Percentiles rank a stretch among this genome's conserved stretches.
Conservation (phyloP, 345 rosid species). For the Salix viminalis region DNA sequence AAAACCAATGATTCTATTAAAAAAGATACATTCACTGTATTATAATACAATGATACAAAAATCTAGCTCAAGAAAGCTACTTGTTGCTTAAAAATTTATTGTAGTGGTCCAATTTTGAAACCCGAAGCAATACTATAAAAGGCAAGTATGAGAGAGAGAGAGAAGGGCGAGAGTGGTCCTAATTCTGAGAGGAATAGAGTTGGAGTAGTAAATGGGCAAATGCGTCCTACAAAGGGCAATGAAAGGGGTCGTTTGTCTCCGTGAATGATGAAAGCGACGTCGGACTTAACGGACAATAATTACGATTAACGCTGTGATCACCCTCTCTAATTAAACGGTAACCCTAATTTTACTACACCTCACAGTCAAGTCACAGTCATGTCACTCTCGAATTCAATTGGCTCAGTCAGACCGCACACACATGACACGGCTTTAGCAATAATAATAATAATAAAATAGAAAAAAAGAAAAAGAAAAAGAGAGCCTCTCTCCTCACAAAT, state of each 20-base stretch:
- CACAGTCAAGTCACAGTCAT: slow-evolving; percentile 23
- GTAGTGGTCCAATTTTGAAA: not conserved
- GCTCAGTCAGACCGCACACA: not conserved
- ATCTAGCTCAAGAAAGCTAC: no score
- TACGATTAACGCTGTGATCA: no score
- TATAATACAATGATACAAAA: no score
- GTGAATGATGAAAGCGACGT: slow-evolving; percentile 30
- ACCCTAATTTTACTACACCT: not conserved
- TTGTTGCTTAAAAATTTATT: no score
- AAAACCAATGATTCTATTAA: no score
- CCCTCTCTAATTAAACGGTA: not conserved
- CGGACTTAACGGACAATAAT: slow-evolving; percentile 8
- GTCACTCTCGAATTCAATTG: not conserved
- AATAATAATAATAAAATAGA: not conserved
- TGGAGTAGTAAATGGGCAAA: not conserved
- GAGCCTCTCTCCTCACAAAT: not conserved
- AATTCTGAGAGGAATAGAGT: not conserved
- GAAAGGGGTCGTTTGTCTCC: slow-evolving; percentile 14
- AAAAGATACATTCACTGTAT: no score
- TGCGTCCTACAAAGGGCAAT: not conserved
- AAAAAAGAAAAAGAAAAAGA: not conserved
- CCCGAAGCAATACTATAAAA: slow-evolving; percentile 16
- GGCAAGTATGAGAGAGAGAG: slow-evolving; percentile 18
- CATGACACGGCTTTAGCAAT: not conserved
- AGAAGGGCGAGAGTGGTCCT: slow-evolving; percentile 16